These are phyloP conservation scores for Saccharomycopsis javanensis DNA, from an alignment of 805 yeast genomes.

Conservation along the genomic window DNA sequence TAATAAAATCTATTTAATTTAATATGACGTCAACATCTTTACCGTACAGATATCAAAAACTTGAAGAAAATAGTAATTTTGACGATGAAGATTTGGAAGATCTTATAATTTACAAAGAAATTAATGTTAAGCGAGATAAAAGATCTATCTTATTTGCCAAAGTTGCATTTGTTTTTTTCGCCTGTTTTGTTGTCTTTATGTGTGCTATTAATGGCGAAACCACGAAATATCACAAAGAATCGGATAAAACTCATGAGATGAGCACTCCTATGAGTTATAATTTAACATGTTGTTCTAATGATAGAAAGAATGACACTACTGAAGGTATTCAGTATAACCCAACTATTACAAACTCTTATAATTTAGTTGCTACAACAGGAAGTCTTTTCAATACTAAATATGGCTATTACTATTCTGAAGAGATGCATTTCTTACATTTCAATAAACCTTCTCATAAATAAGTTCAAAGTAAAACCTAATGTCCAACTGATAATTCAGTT, in stretches of 20 bases:
- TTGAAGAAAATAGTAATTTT: not conserved
- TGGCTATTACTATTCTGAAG: not conserved
- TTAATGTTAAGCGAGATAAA: not conserved
- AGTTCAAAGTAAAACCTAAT: too few relatives aligned
- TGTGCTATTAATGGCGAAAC: not conserved
- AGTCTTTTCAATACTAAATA: not conserved
- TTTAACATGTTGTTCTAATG: not conserved
- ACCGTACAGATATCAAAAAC: not conserved
- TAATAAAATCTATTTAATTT: not conserved
- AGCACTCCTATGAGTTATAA: not conserved
- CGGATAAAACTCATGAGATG: not conserved
- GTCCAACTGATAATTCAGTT: too few relatives aligned
- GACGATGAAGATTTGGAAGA: constrained; percentile 9
- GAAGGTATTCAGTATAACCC: not conserved
- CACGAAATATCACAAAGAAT: not conserved
- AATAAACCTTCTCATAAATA: not conserved
- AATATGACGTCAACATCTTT: not conserved
- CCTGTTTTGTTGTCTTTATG: not conserved
- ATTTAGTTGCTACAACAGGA: not conserved
- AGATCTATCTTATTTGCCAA: constrained; percentile 10
- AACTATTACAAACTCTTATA: not conserved
- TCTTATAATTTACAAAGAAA: constrained; percentile 4
- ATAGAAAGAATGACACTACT: not conserved
- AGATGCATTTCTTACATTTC: not conserved
- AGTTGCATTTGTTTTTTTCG: constrained; percentile 1